A percentile compares a stretch with the other conserved stretches of the same genome.
Conservation (phyloP, 148 eudicot genomes). For the Diospyros lotus region DNA sequence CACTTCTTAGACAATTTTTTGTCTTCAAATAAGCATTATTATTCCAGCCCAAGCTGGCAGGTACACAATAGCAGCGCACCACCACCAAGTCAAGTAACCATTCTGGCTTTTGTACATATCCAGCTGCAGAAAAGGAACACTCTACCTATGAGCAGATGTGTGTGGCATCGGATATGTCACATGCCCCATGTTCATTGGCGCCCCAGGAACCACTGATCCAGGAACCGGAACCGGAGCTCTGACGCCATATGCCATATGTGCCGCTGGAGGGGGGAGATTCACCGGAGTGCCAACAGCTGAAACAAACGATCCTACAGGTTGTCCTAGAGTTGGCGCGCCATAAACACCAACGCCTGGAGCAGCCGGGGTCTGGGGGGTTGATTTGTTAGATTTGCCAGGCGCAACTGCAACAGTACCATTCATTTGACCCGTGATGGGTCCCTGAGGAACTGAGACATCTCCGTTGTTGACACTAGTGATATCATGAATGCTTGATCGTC, state of each 20-base stretch:
- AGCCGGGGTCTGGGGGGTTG: slow-evolving; percentile 25
- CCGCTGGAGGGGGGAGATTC: slow-evolving; percentile 24
- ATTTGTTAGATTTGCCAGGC: slow-evolving; percentile 43
- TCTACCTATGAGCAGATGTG: slow-evolving; percentile 37
- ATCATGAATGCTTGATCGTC: slow-evolving; percentile 49
- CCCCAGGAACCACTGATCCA: slow-evolving; percentile 44
- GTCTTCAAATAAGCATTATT: no score
- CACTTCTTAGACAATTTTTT: no score
- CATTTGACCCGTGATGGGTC: slow-evolving; percentile 43
- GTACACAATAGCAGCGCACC: no score
- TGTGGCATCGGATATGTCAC: slow-evolving; percentile 45
- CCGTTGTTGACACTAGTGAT: slow-evolving; percentile 35
- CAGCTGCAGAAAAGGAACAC: no score
- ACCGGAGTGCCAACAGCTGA: slow-evolving; percentile 44
- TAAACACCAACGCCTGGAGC: slow-evolving; percentile 32
- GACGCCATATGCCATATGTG: slow-evolving; percentile 29
- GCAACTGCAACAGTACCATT: slow-evolving; percentile 25
- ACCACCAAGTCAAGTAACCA: no score
- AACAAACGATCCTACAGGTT: slow-evolving; percentile 48
- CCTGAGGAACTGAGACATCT: slow-evolving; percentile 30
- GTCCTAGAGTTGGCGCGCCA: slow-evolving; percentile 52
- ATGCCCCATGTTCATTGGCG: slow-evolving; percentile 45
- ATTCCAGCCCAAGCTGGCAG: no score
- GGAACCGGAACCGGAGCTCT: no score
- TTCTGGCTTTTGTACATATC: no score